phyloP scores from a whole-genome alignment of 345 rosid species.

The Eucalyptus curtisii region DNA sequence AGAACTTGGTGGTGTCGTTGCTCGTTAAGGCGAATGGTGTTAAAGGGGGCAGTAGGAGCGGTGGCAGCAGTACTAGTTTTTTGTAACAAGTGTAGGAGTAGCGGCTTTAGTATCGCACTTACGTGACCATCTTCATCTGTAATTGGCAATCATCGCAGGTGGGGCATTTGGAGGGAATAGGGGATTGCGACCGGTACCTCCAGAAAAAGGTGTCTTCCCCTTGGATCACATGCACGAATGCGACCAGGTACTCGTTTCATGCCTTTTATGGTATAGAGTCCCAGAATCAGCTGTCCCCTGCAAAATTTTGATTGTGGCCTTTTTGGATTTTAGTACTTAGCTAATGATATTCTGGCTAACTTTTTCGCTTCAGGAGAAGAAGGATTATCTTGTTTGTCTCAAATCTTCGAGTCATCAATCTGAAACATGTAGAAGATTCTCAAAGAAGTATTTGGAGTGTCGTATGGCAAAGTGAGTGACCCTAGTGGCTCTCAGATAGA shows the following conservation, averaged over 20 bases:
- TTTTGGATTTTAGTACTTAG: not conserved
- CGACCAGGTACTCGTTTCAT: constrained; percentile 32
- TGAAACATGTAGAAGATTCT: constrained; percentile 59
- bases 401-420: constrained; percentile 68
- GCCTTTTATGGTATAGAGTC: no score
- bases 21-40: not conserved
- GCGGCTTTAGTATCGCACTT: not conserved
- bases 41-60: not conserved
- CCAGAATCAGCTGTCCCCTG: not conserved
- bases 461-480: constrained; percentile 82
- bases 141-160: constrained; percentile 19
- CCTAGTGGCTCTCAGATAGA: not conserved
- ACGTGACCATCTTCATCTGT: not conserved
- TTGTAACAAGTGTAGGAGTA: not conserved
- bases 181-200: constrained; percentile 84
- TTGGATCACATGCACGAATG: constrained; percentile 84
- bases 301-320: not conserved
- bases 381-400: constrained; percentile 76
- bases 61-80: not conserved
- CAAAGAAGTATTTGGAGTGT: constrained; percentile 75
- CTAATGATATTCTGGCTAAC: not conserved
- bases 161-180: constrained; percentile 96
- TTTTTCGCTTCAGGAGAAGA: constrained; percentile 55
- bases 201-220: constrained; percentile 90
- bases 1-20: not conserved